phyloP scores from a whole-genome alignment of 1,284 basidiomycete genomes.

The Puccinia polysora region DNA sequence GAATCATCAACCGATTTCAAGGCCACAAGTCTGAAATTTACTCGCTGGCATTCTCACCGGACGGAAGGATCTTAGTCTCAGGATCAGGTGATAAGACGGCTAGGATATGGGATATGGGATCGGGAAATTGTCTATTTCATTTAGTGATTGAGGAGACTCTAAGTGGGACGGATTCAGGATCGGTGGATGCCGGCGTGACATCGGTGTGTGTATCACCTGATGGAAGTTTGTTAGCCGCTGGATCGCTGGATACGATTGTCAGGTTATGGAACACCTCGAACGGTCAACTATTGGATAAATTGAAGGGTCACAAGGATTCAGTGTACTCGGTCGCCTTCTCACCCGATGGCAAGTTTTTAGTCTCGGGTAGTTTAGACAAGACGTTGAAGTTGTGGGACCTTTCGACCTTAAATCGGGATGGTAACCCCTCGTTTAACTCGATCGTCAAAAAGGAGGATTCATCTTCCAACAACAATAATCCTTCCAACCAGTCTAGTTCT shows the following conservation, averaged over 20 bases:
- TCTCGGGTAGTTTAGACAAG: slow-evolving; percentile 79
- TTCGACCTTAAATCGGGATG: slow-evolving; percentile 55
- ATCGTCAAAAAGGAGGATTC: slow-evolving; percentile 56
- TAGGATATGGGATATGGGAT: slow-evolving; percentile 78
- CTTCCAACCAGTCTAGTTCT: no score
- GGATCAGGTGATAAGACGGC: slow-evolving; percentile 84
- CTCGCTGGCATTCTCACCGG: slow-evolving; percentile 76
- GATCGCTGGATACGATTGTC: slow-evolving; percentile 74
- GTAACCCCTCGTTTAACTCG: slow-evolving; percentile 46
- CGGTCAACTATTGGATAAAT: slow-evolving; percentile 67
- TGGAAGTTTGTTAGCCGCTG: slow-evolving; percentile 73
- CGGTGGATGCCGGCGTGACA: slow-evolving; percentile 49
- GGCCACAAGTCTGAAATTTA: slow-evolving; percentile 89
- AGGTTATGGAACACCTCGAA: slow-evolving; percentile 78
- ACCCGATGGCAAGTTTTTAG: slow-evolving; percentile 69
- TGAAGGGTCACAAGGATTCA: slow-evolving; percentile 75
- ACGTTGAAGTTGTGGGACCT: slow-evolving; percentile 85
- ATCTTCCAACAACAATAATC: no score
- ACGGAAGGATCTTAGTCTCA: slow-evolving; percentile 77
- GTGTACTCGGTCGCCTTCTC: slow-evolving; percentile 82
- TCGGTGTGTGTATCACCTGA: slow-evolving; percentile 75
- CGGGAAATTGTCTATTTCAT: slow-evolving; percentile 58
- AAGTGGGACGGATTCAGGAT: slow-evolving; percentile 5
- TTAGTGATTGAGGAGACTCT: slow-evolving; percentile 34
- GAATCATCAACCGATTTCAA: slow-evolving; percentile 68